A percentile compares a stretch with the other conserved stretches of the same genome.
phyloP scores from a whole-genome alignment of 2,329 filamentous ascomycete genomes.

The Colletotrichum noveboracense region DNA sequence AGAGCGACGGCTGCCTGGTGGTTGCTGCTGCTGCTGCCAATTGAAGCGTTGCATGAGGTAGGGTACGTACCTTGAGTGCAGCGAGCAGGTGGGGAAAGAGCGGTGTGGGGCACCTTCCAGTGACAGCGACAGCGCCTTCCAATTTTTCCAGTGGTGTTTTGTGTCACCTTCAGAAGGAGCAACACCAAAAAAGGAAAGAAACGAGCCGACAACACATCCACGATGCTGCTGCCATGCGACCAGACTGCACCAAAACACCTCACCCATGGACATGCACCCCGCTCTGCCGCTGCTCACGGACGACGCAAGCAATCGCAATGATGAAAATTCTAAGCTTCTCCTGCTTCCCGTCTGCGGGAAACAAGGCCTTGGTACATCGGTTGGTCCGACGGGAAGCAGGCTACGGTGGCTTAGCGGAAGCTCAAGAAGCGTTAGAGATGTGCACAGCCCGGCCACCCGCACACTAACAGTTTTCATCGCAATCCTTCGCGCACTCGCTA shows the following conservation, averaged over 20 bases:
- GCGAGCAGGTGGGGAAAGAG: not conserved
- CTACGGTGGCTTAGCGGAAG: conserved; percentile 10
- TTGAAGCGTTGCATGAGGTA: not conserved
- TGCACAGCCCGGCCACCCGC: conserved; percentile 3
- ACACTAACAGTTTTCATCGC: not conserved
- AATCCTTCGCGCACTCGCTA: not conserved
- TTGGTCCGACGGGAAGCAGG: conserved; percentile 2
- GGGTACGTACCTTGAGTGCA: not conserved
- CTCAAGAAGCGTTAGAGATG: not conserved
- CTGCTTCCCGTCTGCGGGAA: not conserved
- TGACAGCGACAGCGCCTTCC: not conserved
- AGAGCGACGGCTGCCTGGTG: not conserved
- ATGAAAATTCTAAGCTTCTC: not conserved
- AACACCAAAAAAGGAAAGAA: not conserved
- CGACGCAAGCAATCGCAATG: not conserved
- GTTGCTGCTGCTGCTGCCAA: not conserved
- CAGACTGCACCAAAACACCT: not conserved
- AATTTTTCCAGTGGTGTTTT: not conserved
- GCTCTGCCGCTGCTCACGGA: not conserved
- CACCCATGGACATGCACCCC: not conserved
- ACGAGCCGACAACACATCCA: not conserved
- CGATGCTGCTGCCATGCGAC: not conserved
- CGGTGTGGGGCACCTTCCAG: not conserved
- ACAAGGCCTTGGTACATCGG: conserved; percentile 5
- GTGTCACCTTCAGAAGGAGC: not conserved